phyloP scores from a whole-genome alignment of 2,329 filamentous ascomycete genomes.

The Verticillium dahliae region DNA sequence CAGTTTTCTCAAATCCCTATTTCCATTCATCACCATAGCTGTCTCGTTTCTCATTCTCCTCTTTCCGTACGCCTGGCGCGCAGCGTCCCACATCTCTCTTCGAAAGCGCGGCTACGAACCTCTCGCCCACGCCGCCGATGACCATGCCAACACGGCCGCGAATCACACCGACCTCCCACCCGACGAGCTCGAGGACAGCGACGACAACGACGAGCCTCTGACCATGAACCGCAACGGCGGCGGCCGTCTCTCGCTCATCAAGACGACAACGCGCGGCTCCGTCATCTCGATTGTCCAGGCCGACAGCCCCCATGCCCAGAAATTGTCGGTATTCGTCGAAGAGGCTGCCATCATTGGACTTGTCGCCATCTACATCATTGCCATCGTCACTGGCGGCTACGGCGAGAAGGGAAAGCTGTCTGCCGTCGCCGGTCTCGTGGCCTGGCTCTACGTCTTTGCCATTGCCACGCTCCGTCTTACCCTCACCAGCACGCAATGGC shows the following conservation, averaged over 20 bases:
- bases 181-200: slow-evolving; percentile 37
- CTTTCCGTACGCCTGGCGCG: slow-evolving; percentile 48
- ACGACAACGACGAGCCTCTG: slow-evolving; percentile 52
- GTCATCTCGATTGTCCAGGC: slow-evolving; percentile 59
- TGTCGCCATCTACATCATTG: slow-evolving; percentile 60
- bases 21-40: slow-evolving; percentile 67
- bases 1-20: slow-evolving; percentile 72
- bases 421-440: slow-evolving; percentile 59
- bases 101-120: slow-evolving; percentile 49
- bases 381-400: slow-evolving; percentile 55
- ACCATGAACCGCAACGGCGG: slow-evolving; percentile 48
- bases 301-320: slow-evolving; percentile 69
- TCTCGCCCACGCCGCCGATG: slow-evolving; percentile 32
- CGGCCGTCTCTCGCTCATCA: slow-evolving; percentile 50
- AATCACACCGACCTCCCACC: slow-evolving; percentile 48
- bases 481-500: slow-evolving; percentile 58
- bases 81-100: slow-evolving; percentile 32
- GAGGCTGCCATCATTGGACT: slow-evolving; percentile 67
- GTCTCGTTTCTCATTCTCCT: slow-evolving; percentile 64
- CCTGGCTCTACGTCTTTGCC: slow-evolving; percentile 75
- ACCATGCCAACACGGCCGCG: slow-evolving; percentile 26
- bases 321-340: slow-evolving; percentile 65
- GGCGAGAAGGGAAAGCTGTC: slow-evolving; percentile 51
- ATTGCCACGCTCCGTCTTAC: slow-evolving; percentile 68
- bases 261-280: slow-evolving; percentile 56